Evolutionary conservation across 2,329 filamentous ascomycete species (phyloP), one percentile per base, ranked within the genome.

Genomic region (Aspergillus terreus): DNA sequence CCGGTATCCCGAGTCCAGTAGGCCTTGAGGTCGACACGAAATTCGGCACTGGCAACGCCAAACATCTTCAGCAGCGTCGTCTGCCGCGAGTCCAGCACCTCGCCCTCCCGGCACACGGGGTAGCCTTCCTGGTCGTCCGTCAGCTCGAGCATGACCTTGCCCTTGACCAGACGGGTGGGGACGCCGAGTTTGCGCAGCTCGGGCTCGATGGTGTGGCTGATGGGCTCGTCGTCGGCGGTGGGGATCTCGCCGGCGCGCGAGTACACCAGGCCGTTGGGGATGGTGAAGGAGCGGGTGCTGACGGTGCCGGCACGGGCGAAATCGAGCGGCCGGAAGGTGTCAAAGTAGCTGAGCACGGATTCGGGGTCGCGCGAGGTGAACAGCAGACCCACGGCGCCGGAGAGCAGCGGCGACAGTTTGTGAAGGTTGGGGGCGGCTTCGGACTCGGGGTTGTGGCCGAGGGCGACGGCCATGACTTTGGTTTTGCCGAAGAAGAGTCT

Each of bases 401-500:
- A 75, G 47, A 97, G 79, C 78, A 89, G 82, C 43, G 78, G 77
- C 17, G 82, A 76, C 52, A 96, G 83, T 57, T 77, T 75, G 69
- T 89, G 79, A 64, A 94, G 83, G 68, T 90, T 89, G 42, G 88
- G 83, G 61, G 90, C 88, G 73, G 88, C 82, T 75, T 92, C 90
- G 65, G 90, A 87, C 66, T 88, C 87, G 60, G 85, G 80, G 49
- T 80, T 85, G 58, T 82, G 82, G 68, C 94, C 94, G 23, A 99
- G 87, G 51, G 94, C 92, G 76, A 94, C 92, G 64, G 89, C 86
- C 91, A 97, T 97, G 72, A 99, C 92, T 77, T 97, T 97, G 54
- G 92, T 97, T 79, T 97, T 99, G 76, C 92, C 94, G 75, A 96
- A 97, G 84, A 97, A 97, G 71, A 99, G 79, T 63, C 92, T 94